Base-by-base conservation (phyloP, 495 filamentous ascomycete species). In the Xylaria palmicola region DNA sequence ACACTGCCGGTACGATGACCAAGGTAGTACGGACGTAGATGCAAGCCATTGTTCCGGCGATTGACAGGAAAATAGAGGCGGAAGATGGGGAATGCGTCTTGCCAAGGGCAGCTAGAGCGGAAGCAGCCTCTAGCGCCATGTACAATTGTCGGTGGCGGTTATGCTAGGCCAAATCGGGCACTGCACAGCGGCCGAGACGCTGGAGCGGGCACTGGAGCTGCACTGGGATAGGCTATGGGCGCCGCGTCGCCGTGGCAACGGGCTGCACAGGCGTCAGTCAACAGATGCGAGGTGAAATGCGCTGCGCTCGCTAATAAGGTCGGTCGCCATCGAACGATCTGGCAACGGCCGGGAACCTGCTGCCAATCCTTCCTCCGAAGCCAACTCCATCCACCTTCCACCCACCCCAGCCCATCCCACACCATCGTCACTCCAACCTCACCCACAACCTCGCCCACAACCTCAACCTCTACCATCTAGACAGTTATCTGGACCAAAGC, bases 211-310 rank as follows among this genome's bases (percentile, higher is more conserved):
- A 10, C 6, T 32, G 52, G 6, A 2, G 48, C n/a, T 24, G 22
- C 36, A 10, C 45, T 32, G 32, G 15, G 47, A 30, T 55, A 34
- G 20, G 51, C 8, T 3, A 36, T 41, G 13, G 49, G 22, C 7
- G 19, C 26, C 7, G 2, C n/a, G 59, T 61, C 49, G 59, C 59
- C 59, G 59, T 61, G 41, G 50, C 30, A 55, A 61, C 59, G 47
- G 9, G 57, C 15, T 17, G 36, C 27, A 6, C 22, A 41, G 43
- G 32, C 50, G 32, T 27, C 40, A 36, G 59, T 61, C 59, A 61
- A 61, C 59, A 61, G 50, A 40, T 20, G n/a, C 15, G 8, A 37
- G 39, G 39, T 55, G 59, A 44, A 55, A 61, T 55, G 50, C 49
- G 10, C 39, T n/a, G 30, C 40, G 7, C 9, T 10, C 20, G 26